Base-by-base conservation (phyloP, 345 rosid species). In the Hevea brasiliensis region DNA sequence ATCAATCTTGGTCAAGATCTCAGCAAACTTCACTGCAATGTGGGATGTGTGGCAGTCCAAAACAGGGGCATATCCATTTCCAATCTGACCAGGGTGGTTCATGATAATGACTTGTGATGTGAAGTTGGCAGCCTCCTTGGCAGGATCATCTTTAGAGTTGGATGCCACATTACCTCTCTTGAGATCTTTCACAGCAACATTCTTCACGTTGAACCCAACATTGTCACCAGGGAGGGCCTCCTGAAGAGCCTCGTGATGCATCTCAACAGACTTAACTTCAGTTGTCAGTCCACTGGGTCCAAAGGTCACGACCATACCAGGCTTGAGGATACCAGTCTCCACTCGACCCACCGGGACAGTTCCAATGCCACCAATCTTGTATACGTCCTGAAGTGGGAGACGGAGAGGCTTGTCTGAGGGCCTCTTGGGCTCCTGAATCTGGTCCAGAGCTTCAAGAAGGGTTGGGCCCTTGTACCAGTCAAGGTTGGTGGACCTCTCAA, bases 81-180 rank as follows among this genome's bases (percentile, higher is more conserved):
- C 87, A 37, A 85, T 83, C 79, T 85, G 87, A 40, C 89, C 89
- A 35, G 89, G 89, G 76, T 85, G 89, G 76, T 85, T 85, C 89
- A 85, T 85, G 82, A 85, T 77, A 79, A 85, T 85, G 61, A 85
- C 89, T 74, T 85, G 89, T 32, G 88, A 65, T 14, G 88, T 71
- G 81, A 81, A 81, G 73, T 24, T 81, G 35, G 84, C 79, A 44
- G 81, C 84, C 62, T 77, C 84, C 72, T 72, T 81, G 20, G 84
- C 77, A 2, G 84, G 84, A 60, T 81, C 84, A 48, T 81, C 84
- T 68, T 78, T 81, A 3, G 84, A 81, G 77, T 81, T 81, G 29
- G 84, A 81, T 11, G 84, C 82, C 3, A 81, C 79, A 12, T 0
- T 74, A 11, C 84, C 79, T 53, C 85, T 23, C 77, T 82, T 82